Conservation (phyloP, 1,139 yeast genomes). For the Magnusiomyces tetraspermus region DNA sequence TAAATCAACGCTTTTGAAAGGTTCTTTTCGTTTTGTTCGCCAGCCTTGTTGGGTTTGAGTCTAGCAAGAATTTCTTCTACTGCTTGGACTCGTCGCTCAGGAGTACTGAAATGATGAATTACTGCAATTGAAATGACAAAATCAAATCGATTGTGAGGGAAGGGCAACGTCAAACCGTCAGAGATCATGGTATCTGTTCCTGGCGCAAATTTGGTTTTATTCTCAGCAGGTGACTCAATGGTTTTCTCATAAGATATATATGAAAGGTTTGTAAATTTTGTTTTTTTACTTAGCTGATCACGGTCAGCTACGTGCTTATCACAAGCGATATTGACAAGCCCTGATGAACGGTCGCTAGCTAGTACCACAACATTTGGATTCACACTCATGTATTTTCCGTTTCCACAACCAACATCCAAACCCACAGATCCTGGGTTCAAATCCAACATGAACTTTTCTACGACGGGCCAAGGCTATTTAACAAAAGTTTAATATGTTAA, state of each 20-base stretch:
- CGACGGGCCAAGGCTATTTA: conserved; percentile 90
- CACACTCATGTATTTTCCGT: conserved; percentile 78
- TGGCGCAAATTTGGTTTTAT: conserved; percentile 11
- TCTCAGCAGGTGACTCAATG: not conserved
- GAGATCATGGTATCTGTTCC: conserved; percentile 51
- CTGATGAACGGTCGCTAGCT: conserved; percentile 80
- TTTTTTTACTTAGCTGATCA: not conserved
- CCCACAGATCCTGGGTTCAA: conserved; percentile 42
- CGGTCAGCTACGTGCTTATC: conserved; percentile 30
- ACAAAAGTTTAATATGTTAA: too few relatives aligned
- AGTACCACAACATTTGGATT: conserved; percentile 58
- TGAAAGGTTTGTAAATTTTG: conserved; percentile 7
- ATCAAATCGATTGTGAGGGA: conserved; percentile 51
- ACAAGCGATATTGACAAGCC: conserved; percentile 63
- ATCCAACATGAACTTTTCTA: conserved; percentile 51
- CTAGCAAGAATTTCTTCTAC: conserved; percentile 56
- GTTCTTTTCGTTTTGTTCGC: not conserved
- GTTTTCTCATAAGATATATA: not conserved
- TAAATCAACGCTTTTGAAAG: conserved; percentile 66
- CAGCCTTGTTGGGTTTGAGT: conserved; percentile 35
- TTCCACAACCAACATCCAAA: conserved; percentile 77
- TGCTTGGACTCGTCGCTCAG: conserved; percentile 66
- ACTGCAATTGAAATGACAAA: conserved; percentile 96
- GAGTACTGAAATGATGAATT: conserved; percentile 88
- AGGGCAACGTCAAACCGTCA: conserved; percentile 71